Base-by-base conservation (phyloP, 768 basidiomycete species). In the Leccinum obscurum region DNA sequence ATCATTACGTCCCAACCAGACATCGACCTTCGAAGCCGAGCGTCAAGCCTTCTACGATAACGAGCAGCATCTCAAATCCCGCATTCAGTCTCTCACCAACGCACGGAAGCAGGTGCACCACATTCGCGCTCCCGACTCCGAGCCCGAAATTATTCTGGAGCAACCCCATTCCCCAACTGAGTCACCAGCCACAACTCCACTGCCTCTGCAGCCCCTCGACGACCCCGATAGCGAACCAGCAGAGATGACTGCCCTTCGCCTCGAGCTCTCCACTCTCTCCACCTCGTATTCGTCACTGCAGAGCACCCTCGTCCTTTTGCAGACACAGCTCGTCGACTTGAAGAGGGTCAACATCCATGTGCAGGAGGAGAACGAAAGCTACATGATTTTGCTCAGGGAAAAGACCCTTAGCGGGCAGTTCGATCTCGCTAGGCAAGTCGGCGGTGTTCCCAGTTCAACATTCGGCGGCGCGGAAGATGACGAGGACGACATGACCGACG, bases 341-440 rank as follows among this genome's bases (percentile, higher is more conserved):
- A 92, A 94, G 75, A 80, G 90, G 57, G 89, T 95, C 62, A 97
- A 97, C 72, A 83, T 88, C 64, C 86, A 89, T 63, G 74, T 94
- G 44, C 93, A 95, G 75, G 95, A 98, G 74, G 95, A 98, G 67
- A 99, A 98, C 73, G 95, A 97, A 75, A 92, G 92, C 54, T 99
- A 94, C 77, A 93, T 96, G 83, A 92, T 95, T 62, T 82, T 99
- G 41, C 77, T 98, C 26, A 81, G 92, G 62, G 95, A 98, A 77
- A 88, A 85, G 78, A 98, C 97, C 0, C 75, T 98, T 49, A 94
- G 82, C 64, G 96, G 96, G 4, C 90, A 92, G 66, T 92, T 90
- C 71, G 88, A 93, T 71, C 77, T 92, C 62, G 78, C 87, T 71
- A 85, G 80, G 66, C 85, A 88, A 73, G 86, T 89, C 35, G 85